These are phyloP conservation scores for Coniferiporia weirii DNA, from an alignment of 1,284 basidiomycete genomes.

Conservation along the genomic window DNA sequence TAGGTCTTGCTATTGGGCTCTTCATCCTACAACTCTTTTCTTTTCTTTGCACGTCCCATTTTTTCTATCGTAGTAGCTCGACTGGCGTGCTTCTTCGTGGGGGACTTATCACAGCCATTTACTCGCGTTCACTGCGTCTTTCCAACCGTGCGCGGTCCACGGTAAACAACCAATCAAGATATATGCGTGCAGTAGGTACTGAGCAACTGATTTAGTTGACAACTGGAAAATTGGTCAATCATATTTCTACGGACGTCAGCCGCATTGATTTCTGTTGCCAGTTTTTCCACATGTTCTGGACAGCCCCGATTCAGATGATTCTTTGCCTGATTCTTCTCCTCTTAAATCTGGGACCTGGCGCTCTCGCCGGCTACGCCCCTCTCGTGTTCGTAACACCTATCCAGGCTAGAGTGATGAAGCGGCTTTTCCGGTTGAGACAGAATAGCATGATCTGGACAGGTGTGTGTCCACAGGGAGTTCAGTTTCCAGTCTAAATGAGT, in stretches of 20 bases:
- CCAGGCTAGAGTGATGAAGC: constrained; percentile 73
- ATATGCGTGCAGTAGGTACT: constrained; percentile 47
- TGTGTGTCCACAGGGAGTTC: too few species aligned
- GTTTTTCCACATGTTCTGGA: constrained; percentile 79
- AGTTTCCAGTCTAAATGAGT: too few species aligned
- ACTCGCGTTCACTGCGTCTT: constrained; percentile 72
- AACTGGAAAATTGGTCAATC: constrained; percentile 41
- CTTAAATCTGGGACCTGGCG: constrained; percentile 71
- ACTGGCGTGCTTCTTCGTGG: constrained; percentile 80
- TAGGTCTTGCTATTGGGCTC: constrained; percentile 72
- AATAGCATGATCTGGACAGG: constrained; percentile 84
- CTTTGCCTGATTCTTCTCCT: constrained; percentile 69
- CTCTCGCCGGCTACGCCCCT: constrained; percentile 80
- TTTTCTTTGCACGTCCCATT: constrained; percentile 74
- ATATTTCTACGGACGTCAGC: constrained; percentile 90
- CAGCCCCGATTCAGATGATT: constrained; percentile 66
- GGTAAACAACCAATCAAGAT: constrained; percentile 44
- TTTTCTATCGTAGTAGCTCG: constrained; percentile 69
- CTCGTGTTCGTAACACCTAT: constrained; percentile 62
- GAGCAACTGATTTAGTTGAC: background rate
- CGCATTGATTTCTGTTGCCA: constrained; percentile 88
- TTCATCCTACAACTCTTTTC: constrained; percentile 65
- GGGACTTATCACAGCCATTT: constrained; percentile 87
- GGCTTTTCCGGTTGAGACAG: constrained; percentile 64
- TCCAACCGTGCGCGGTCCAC: constrained; percentile 80